phyloP scores from a whole-genome alignment of 2,329 filamentous ascomycete genomes.

The Hypoxylon sp. region DNA sequence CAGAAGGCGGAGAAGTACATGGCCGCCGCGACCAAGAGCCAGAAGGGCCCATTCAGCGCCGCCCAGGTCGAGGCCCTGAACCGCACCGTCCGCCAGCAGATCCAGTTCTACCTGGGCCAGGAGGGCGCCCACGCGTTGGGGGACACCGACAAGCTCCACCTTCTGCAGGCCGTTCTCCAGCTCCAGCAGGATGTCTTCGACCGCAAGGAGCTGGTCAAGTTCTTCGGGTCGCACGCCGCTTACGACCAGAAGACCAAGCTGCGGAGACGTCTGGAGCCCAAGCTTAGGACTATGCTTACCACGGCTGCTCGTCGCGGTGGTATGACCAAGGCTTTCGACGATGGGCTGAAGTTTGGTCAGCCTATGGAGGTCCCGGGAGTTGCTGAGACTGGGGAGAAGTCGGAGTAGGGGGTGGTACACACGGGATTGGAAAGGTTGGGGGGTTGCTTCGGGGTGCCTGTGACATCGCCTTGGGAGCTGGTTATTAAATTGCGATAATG shows the following conservation, averaged over 20 bases:
- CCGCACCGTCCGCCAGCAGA: background rate
- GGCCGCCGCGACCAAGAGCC: slow-evolving; percentile 5
- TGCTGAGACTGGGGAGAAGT: too few species aligned
- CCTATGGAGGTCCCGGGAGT: slow-evolving; percentile 9
- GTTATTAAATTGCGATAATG: too few species aligned
- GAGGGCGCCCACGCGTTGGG: background rate
- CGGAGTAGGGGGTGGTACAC: too few species aligned
- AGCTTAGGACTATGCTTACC: background rate
- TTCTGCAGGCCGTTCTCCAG: slow-evolving; percentile 24
- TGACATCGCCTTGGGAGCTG: too few species aligned
- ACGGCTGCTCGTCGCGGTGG: slow-evolving; percentile 6
- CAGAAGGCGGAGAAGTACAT: slow-evolving; percentile 1
- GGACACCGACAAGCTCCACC: background rate
- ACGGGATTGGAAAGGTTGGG: too few species aligned
- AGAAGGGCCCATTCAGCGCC: background rate
- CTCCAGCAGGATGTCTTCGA: slow-evolving; percentile 12
- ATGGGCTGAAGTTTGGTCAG: background rate
- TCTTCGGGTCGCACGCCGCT: slow-evolving; percentile 11
- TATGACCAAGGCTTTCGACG: slow-evolving; percentile 5
- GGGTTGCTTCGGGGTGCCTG: too few species aligned
- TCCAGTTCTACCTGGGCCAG: slow-evolving; percentile 18
- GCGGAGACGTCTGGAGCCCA: background rate
- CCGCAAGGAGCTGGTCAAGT: slow-evolving; percentile 1
- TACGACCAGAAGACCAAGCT: background rate
- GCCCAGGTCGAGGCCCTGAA: slow-evolving; percentile 1